These are phyloP conservation scores for Vitis amurensis DNA, from an alignment of 164 flowering plant genomes.

Conservation along the genomic window DNA sequence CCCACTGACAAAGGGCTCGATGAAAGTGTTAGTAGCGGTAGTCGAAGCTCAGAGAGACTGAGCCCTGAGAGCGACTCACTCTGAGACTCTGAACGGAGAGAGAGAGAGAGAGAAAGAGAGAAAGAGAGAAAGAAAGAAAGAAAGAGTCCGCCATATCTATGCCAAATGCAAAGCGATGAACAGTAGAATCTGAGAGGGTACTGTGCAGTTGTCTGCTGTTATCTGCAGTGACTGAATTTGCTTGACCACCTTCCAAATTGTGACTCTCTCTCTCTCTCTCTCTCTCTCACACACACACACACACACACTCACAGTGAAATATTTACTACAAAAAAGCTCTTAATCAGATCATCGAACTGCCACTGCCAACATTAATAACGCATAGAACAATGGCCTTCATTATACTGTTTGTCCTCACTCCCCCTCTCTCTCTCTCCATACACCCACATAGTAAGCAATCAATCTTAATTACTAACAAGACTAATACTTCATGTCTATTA, in stretches of 20 bases:
- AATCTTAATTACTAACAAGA: background rate
- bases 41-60: conserved; percentile 23
- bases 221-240: conserved; percentile 18
- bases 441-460: background rate
- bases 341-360: conserved; percentile 12
- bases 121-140: background rate
- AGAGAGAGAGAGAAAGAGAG: conserved; percentile 9
- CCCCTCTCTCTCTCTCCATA: conserved; percentile 2
- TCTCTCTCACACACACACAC: background rate
- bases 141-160: background rate
- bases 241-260: conserved; percentile 12
- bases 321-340: background rate
- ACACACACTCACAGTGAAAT: background rate
- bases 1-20: conserved; percentile 14
- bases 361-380: conserved; percentile 16
- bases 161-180: conserved; percentile 15
- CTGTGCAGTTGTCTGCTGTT: conserved; percentile 19
- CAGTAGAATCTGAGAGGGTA: conserved; percentile 21
- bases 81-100: background rate
- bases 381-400: conserved; percentile 18
- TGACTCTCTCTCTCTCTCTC: background rate
- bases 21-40: conserved; percentile 30
- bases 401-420: conserved; percentile 11
- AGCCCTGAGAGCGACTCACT: conserved; percentile 4
- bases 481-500: background rate